Evolutionary conservation across 345 rosid genomes (phyloP).

Genomic region (Crucihimalaya himalaica): DNA sequence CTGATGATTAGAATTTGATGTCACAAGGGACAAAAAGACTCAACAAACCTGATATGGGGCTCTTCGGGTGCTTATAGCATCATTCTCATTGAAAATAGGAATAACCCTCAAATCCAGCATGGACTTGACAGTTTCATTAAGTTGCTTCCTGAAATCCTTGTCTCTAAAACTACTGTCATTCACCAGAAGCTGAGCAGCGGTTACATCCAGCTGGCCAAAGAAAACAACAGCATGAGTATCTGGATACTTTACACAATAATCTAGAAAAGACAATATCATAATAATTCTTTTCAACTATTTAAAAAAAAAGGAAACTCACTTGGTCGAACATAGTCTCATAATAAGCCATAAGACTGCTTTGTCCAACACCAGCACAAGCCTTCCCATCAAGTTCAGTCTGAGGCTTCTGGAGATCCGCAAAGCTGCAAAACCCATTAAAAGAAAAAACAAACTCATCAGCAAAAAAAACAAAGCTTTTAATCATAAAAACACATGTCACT

Average conservation of each 20-base stretch:
- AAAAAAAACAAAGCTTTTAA: background rate
- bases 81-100: slow-evolving; percentile 97
- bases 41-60: slow-evolving; percentile 91
- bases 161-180: slow-evolving; percentile 88
- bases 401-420: slow-evolving; percentile 97
- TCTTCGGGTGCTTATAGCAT: slow-evolving; percentile 95
- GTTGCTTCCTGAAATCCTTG: slow-evolving; percentile 79
- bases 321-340: slow-evolving; percentile 88
- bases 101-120: slow-evolving; percentile 69
- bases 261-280: background rate
- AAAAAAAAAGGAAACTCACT: slow-evolving; percentile 39
- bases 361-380: slow-evolving; percentile 99
- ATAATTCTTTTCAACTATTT: background rate
- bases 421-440: slow-evolving; percentile 49
- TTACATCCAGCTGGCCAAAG: slow-evolving; percentile 78
- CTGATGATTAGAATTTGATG: background rate
- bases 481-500: background rate
- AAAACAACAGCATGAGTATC: slow-evolving; percentile 10
- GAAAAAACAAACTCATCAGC: slow-evolving; percentile 5
- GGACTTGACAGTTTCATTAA: slow-evolving; percentile 73
- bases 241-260: background rate
- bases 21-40: slow-evolving; percentile 1
- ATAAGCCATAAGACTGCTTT: slow-evolving; percentile 92
- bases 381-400: slow-evolving; percentile 91
- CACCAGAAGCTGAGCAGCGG: slow-evolving; percentile 95